Conservation (phyloP, 2,329 filamentous ascomycete genomes). For the Hirsutella rhossiliensis region DNA sequence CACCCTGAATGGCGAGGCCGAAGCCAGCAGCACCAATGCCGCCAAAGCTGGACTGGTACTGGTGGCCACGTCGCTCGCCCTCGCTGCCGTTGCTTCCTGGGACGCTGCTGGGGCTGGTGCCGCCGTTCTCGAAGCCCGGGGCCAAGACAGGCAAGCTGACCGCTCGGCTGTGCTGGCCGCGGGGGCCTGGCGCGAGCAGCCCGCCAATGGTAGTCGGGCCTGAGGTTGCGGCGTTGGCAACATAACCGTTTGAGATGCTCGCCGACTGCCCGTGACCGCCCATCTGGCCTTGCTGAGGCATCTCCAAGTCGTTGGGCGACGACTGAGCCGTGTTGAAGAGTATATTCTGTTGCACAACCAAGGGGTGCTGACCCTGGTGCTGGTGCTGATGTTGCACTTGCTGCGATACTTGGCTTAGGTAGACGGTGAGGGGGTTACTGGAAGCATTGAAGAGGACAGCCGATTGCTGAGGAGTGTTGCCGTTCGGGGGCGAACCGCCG, state of each 20-base stretch:
- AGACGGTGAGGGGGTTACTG: slow-evolving; percentile 88
- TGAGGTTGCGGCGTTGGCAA: slow-evolving; percentile 36
- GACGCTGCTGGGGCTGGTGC: slow-evolving; percentile 36
- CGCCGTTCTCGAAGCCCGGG: slow-evolving; percentile 49
- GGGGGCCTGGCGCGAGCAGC: slow-evolving; percentile 57
- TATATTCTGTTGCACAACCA: slow-evolving; percentile 66
- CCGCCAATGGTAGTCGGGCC: slow-evolving; percentile 62
- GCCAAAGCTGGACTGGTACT: slow-evolving; percentile 52
- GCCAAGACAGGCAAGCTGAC: slow-evolving; percentile 73
- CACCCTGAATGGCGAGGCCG: slow-evolving; percentile 50
- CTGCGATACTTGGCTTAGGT: slow-evolving; percentile 71
- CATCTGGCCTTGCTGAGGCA: slow-evolving; percentile 48
- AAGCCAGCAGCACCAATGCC: slow-evolving; percentile 46
- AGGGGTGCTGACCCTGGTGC: slow-evolving; percentile 61
- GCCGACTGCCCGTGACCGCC: slow-evolving; percentile 53
- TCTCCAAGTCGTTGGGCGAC: slow-evolving; percentile 45
- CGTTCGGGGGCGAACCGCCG: slow-evolving; percentile 42
- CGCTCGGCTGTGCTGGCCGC: slow-evolving; percentile 61
- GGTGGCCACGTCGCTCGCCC: slow-evolving; percentile 49
- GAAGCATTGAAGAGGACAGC: slow-evolving; percentile 68
- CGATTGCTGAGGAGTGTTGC: slow-evolving; percentile 47
- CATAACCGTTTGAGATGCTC: slow-evolving; percentile 53
- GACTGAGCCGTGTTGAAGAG: slow-evolving; percentile 64
- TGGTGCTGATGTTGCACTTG: slow-evolving; percentile 64
- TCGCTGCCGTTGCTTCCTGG: slow-evolving; percentile 33